Evolutionary conservation across 805 yeast genomes (phyloP).

Genomic region (Scheffersomyces ergatensis): DNA sequence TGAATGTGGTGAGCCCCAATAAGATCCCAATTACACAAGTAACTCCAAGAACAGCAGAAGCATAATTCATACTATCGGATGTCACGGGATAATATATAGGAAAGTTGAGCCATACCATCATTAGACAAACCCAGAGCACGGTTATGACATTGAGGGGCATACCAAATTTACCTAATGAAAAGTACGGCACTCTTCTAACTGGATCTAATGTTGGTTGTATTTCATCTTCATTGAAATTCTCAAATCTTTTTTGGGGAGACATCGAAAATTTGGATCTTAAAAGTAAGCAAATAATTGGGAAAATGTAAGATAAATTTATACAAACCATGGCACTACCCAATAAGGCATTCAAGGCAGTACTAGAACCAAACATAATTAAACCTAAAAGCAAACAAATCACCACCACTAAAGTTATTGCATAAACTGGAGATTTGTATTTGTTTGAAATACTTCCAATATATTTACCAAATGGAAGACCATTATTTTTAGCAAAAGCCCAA

Average conservation of each 20-base stretch:
- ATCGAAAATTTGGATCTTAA: constrained; percentile 8
- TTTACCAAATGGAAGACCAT: constrained; percentile 29
- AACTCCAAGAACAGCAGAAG: constrained; percentile 17
- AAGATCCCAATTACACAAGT: constrained; percentile 15
- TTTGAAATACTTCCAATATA: constrained; percentile 20
- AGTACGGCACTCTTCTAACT: constrained; percentile 9
- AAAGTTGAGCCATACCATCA: constrained; percentile 17
- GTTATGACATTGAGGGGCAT: constrained; percentile 13
- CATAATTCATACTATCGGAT: constrained; percentile 17
- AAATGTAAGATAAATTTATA: constrained; percentile 24
- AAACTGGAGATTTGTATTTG: constrained; percentile 21
- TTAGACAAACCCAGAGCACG: constrained; percentile 16
- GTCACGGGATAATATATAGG: constrained; percentile 14
- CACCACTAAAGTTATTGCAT: constrained; percentile 17
- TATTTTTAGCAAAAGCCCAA: constrained; percentile 32
- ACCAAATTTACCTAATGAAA: constrained; percentile 15
- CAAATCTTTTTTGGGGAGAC: constrained; percentile 9
- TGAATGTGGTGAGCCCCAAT: constrained; percentile 15
- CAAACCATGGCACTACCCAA: constrained; percentile 28
- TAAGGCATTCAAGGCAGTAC: constrained; percentile 30
- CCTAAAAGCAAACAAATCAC: constrained; percentile 22
- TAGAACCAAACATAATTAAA: constrained; percentile 22
- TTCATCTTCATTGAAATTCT: not conserved
- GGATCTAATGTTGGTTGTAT: constrained; percentile 4
- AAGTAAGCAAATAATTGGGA: constrained; percentile 23